These are phyloP conservation scores for Vigna radiata DNA, from an alignment of 306 rosid species.

Conservation along the genomic window DNA sequence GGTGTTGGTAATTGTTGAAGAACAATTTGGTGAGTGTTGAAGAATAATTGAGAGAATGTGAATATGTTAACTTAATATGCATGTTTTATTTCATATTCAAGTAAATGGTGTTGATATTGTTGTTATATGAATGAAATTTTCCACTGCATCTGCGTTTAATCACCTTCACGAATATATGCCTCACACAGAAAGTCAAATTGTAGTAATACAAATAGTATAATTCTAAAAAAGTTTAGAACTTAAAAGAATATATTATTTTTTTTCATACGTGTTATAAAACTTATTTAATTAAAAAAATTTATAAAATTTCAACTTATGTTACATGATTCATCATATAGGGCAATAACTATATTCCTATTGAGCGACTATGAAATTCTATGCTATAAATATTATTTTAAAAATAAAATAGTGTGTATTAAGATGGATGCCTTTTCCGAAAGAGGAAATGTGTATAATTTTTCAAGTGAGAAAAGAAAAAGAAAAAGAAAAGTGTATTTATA, in stretches of 20 bases:
- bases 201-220: not conserved
- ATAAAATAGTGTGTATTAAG: not conserved
- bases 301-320: no score
- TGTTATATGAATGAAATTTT: not conserved
- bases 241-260: no score
- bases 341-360: slow-evolving; percentile 20
- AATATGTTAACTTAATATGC: not conserved
- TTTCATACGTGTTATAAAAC: no score
- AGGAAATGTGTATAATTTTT: not conserved
- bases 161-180: not conserved
- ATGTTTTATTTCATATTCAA: no score
- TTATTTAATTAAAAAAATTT: no score
- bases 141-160: slow-evolving; percentile 1
- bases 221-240: no score
- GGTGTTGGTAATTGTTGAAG: not conserved
- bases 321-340: not conserved
- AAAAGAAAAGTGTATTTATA: not conserved
- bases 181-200: not conserved
- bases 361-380: slow-evolving; percentile 24
- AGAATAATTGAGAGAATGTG: not conserved
- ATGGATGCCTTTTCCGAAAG: slow-evolving; percentile 32
- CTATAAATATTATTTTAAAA: not conserved
- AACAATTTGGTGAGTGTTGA: not conserved
- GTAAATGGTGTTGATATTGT: not conserved
- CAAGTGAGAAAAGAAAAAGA: not conserved